These are phyloP conservation scores for Verticillium albo-atrum DNA, from an alignment of 2,329 filamentous ascomycete species.

Conservation along the genomic window DNA sequence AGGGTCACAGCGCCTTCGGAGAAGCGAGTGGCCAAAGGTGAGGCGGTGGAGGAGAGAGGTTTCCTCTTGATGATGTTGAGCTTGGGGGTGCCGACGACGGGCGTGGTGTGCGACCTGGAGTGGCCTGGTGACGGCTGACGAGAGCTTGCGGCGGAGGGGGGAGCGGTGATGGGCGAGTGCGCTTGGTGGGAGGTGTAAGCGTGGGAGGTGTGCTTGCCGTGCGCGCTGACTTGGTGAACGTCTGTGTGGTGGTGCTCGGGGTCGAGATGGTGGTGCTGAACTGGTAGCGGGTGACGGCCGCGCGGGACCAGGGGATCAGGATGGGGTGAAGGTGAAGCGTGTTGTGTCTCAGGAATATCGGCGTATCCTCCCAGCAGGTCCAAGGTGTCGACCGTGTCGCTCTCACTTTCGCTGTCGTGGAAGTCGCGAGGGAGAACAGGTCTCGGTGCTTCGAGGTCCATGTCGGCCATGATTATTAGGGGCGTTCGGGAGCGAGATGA, in stretches of 20 bases:
- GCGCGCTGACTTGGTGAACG: not conserved
- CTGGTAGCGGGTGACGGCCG: not conserved
- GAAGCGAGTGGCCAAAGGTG: conserved; percentile 42
- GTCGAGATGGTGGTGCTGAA: not conserved
- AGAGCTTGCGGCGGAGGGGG: not conserved
- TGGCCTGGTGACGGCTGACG: conserved; percentile 11
- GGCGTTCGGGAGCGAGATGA: conserved; percentile 1
- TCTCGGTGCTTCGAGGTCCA: not conserved
- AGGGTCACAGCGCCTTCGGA: conserved; percentile 25
- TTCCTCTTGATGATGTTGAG: conserved; percentile 49
- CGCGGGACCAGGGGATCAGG: not conserved
- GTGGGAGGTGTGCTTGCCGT: not conserved
- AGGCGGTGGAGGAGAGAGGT: conserved; percentile 53
- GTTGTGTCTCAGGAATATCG: conserved; percentile 10
- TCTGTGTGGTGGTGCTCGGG: not conserved
- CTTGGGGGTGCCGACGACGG: conserved; percentile 4
- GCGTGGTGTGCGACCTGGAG: conserved; percentile 13
- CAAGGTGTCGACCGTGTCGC: conserved; percentile 9
- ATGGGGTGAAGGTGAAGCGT: conserved; percentile 10
- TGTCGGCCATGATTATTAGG: not conserved
- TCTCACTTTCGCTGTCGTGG: not conserved
- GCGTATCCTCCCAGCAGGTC: conserved; percentile 1
- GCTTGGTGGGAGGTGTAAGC: not conserved
- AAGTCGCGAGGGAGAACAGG: not conserved
- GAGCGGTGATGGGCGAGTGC: conserved; percentile 13